These are phyloP conservation scores for Holtermanniella nyarrowii DNA, from an alignment of 768 basidiomycete genomes.

Conservation along the genomic window DNA sequence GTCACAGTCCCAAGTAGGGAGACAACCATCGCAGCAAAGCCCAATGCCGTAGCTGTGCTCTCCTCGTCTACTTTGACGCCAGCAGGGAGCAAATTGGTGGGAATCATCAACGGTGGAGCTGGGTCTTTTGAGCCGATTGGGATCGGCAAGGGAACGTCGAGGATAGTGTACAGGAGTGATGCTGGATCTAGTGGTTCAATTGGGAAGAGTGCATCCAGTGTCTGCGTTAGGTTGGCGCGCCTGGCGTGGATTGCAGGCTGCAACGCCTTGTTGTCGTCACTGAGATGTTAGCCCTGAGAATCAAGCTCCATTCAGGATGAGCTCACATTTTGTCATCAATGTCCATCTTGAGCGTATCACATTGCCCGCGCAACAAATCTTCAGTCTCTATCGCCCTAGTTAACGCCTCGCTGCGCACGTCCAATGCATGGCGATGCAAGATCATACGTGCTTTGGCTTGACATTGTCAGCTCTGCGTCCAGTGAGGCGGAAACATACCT, in stretches of 20 bases:
- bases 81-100: conserved; percentile 46
- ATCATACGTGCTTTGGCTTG: conserved; percentile 28
- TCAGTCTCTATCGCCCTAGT: conserved; percentile 23
- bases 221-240: conserved; percentile 50
- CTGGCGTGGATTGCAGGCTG: conserved; percentile 44
- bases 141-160: conserved; percentile 82
- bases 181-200: conserved; percentile 76
- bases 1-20: conserved; percentile 71
- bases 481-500: conserved; percentile 43
- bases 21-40: conserved; percentile 77
- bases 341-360: conserved; percentile 10
- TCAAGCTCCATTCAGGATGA: conserved; percentile 39
- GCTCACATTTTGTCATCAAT: conserved; percentile 18
- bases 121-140: conserved; percentile 64
- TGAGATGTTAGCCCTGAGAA: conserved; percentile 28
- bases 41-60: conserved; percentile 74
- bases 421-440: conserved; percentile 43
- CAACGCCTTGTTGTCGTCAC: conserved; percentile 47
- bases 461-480: not conserved
- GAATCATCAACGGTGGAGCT: conserved; percentile 65
- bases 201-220: conserved; percentile 69
- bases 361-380: conserved; percentile 5
- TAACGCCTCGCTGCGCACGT: conserved; percentile 46
- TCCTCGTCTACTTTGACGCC: conserved; percentile 64
- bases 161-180: conserved; percentile 79